Evolutionary conservation across 768 basidiomycete genomes (phyloP).

Genomic region (Imleria badia): DNA sequence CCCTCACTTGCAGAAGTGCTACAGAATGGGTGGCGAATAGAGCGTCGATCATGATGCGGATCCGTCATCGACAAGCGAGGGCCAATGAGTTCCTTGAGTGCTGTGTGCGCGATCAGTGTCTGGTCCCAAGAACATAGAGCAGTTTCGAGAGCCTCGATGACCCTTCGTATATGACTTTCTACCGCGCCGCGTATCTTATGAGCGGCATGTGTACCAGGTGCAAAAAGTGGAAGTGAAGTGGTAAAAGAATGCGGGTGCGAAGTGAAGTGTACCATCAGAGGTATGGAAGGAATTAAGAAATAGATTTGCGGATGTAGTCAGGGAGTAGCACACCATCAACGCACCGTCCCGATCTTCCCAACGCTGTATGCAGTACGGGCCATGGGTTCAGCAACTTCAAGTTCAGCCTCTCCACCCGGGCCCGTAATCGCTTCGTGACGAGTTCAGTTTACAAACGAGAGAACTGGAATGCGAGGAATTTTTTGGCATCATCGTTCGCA

Average conservation of each 20-base stretch:
- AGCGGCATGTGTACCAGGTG: constrained; percentile 11
- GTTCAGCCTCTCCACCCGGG: constrained; percentile 46
- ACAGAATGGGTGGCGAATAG: constrained; percentile 40
- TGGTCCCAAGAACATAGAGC: constrained; percentile 7
- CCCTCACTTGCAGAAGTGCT: constrained; percentile 39
- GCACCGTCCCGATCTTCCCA: constrained; percentile 44
- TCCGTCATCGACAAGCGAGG: constrained; percentile 46
- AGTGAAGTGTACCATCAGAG: constrained; percentile 1
- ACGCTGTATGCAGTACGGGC: constrained; percentile 44
- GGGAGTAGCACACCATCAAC: constrained; percentile 2
- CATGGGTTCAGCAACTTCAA: constrained; percentile 43
- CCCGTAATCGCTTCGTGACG: constrained; percentile 42
- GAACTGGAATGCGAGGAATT: constrained; percentile 47
- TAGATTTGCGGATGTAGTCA: constrained; percentile 35
- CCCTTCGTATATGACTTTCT: constrained; percentile 12
- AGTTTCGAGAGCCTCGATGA: constrained; percentile 28
- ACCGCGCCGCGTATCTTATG: constrained; percentile 11
- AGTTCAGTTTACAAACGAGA: constrained; percentile 51
- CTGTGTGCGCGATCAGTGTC: background rate
- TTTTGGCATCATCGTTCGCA: constrained; percentile 3
- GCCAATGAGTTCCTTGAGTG: constrained; percentile 43
- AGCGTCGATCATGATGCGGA: constrained; percentile 43
- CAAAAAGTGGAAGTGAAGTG: constrained; percentile 42
- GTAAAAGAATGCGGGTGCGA: constrained; percentile 49
- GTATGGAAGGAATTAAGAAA: constrained; percentile 29